Evolutionary conservation across 805 yeast species (phyloP), one percentile per base, ranked within the genome.

Genomic region (Cyberlindnera nakhonratchasimensis): DNA sequence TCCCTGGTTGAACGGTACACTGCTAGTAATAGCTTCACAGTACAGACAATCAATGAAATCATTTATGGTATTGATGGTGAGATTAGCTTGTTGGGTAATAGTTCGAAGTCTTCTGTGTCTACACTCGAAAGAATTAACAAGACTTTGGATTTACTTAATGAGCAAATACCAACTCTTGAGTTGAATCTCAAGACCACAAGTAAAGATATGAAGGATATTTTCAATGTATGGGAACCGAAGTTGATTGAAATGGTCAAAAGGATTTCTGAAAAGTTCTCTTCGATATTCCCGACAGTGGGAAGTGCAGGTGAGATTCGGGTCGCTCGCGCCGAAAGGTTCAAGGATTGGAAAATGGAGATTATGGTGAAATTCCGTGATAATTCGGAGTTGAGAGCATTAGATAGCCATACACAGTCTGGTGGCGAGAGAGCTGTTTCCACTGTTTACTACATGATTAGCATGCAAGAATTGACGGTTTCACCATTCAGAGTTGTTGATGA

Each of bases 391-490:
- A 80, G 80, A 48, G 75, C 77, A 16, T 70, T 93, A 37, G 90
- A 87, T 55, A 79, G 87, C n/a, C 88, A 84, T 44, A 79, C 91
- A 3, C 99, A 93, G 61, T 87, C 96, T 1, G 99, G 99, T 43
- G 99, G 99, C 38, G 99, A 93, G 63, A 77, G 96, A 56, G 95
- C 98, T 1, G 96, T 93, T 0, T 82, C 97, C 0, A 93, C 98
- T 0, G 91, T 91, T 2, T 76, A 90, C 39, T 93, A 85, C 59
- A 75, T 93, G 58, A 86, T 93, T 71, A 82, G 98, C 1, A 69
- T 93, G 48, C 99, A 93, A 65, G 91, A 89, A 10, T 71, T 85
- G 43, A 82, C 97, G 0, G 74, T 75, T 22, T 87, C 96, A 0
- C 98, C 99, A 9, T 88, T 93, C 57, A 71, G 98, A 58, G 90